These are phyloP conservation scores for Phytophthora lateralis DNA, from an alignment of 352 stramenopile genomes.

Conservation along the genomic window DNA sequence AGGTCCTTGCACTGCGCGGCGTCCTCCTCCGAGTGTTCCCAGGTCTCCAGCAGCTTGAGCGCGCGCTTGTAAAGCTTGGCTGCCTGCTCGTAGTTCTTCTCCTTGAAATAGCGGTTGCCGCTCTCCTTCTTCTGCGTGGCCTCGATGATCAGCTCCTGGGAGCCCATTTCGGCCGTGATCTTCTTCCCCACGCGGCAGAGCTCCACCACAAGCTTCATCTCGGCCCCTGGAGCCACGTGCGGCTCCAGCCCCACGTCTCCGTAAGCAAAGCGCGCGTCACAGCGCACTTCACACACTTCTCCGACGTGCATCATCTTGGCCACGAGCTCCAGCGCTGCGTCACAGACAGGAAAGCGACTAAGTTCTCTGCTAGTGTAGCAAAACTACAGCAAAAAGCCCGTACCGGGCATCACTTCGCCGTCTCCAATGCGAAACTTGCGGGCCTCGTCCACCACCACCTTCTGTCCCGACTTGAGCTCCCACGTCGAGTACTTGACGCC, in stretches of 20 bases:
- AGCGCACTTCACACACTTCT: slow-evolving; percentile 76
- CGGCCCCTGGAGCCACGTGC: slow-evolving; percentile 48
- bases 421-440: slow-evolving; percentile 84
- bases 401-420: slow-evolving; percentile 81
- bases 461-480: slow-evolving; percentile 48
- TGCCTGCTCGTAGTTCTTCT: slow-evolving; percentile 85
- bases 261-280: slow-evolving; percentile 74
- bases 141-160: slow-evolving; percentile 72
- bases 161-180: slow-evolving; percentile 74
- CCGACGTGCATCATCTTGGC: slow-evolving; percentile 81
- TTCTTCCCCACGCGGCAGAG: slow-evolving; percentile 69
- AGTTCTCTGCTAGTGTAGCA: background rate
- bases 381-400: slow-evolving; percentile 2
- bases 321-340: slow-evolving; percentile 69
- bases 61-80: slow-evolving; percentile 85
- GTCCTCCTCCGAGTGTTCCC: slow-evolving; percentile 64
- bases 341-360: background rate
- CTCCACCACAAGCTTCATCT: slow-evolving; percentile 65
- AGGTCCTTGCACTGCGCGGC: slow-evolving; percentile 70
- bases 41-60: slow-evolving; percentile 81
- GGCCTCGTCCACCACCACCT: slow-evolving; percentile 51
- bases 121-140: slow-evolving; percentile 86
- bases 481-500: slow-evolving; percentile 70
- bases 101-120: slow-evolving; percentile 80
- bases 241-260: slow-evolving; percentile 67